These are phyloP conservation scores for Gossypium schwendimanii DNA, from an alignment of 441 rosid species.

Conservation along the genomic window DNA sequence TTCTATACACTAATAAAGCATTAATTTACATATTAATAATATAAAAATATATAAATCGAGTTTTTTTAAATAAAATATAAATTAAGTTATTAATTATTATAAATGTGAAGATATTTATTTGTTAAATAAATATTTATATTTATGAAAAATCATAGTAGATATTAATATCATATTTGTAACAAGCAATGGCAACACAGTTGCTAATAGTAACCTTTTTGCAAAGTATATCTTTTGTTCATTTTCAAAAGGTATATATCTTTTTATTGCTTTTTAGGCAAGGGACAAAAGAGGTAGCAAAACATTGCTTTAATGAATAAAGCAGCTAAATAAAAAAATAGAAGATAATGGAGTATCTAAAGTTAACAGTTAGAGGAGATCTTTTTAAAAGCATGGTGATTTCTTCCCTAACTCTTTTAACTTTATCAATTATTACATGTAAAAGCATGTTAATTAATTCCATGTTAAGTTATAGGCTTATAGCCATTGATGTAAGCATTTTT, in stretches of 20 bases:
- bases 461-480: not conserved
- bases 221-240: not conserved
- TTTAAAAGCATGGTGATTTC: not conserved
- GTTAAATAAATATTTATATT: not conserved
- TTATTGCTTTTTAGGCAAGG: not conserved
- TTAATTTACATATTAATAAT: too few species aligned
- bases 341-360: not conserved
- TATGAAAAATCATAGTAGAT: too few species aligned
- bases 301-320: not conserved
- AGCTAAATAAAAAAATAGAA: not conserved
- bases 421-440: not conserved
- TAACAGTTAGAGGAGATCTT: too few species aligned
- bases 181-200: too few species aligned
- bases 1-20: too few species aligned
- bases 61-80: too few species aligned
- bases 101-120: not conserved
- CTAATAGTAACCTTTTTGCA: not conserved
- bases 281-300: not conserved
- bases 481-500: not conserved
- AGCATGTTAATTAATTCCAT: not conserved
- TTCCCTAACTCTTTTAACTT: not conserved
- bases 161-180: too few species aligned
- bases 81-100: not conserved
- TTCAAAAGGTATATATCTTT: not conserved
- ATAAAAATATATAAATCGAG: too few species aligned